Base-by-base conservation (phyloP, 352 stramenopile species). In the Globisporangium viniferum region DNA sequence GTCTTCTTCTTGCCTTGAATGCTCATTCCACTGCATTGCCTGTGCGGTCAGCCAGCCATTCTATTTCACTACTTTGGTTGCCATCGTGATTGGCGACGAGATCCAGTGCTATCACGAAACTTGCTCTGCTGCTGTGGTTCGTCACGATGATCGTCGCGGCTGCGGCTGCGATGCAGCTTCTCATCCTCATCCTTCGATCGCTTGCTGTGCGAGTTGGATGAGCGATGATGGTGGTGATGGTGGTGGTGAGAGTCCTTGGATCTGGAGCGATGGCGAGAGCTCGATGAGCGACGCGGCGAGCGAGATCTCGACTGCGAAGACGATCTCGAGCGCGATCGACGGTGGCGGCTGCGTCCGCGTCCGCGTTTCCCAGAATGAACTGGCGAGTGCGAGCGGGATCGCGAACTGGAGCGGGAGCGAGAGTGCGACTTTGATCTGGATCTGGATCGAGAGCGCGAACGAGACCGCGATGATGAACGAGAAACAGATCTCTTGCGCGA, bases 291-390 rank as follows among this genome's bases (percentile, higher is more conserved):
- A 0, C 60, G 66, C 22, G 48, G 55, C 9, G 78, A 85, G 12
- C 74, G 74, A 10, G 77, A 80, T 64, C 72, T 80, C 24, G 74
- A 81, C 49, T 48, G 57, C 18, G 76, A 82, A 54, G 74, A 77
- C 35, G 78, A 86, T 27, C 72, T 76, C 22, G 67, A 80, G 46
- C 73, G 62, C 24, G 76, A 79, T 29, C 72, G 70, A 18, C 69
- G 80, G 51, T 57, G 76, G 33, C 67, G 74, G 64, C 62, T 69
- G 27, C 66, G 68, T 24, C 55, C 39, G 14, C 7, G 54, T 73
- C 49, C 67, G 58, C 35, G 70, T 69, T 41, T 69, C 3, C 35
- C 20, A 18, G 36, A 41, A 31, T 61, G 44, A 18, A 54, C 35
- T 9, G 61, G 71, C 18, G 78, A 86, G 44, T 61, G 74, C n/a